Base-by-base conservation (phyloP, 345 rosid species). In the Hirschfeldia incana region DNA sequence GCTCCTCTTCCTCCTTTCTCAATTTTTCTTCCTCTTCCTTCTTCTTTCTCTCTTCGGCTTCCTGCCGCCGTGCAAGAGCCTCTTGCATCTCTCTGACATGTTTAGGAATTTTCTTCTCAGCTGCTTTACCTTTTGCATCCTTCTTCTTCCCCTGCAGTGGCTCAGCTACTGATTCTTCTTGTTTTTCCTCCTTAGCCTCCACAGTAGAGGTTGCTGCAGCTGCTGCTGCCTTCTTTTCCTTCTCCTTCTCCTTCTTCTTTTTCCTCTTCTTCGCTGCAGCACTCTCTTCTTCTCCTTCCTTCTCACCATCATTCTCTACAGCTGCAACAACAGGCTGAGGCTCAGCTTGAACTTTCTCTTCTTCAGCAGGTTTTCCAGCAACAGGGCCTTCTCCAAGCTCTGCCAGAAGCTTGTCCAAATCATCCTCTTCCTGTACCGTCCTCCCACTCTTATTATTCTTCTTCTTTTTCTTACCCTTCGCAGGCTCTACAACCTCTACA, bases 21-120 rank as follows among this genome's bases (percentile, higher is more conserved):
- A 85, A 49, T 86, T 76, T 95, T 76, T 95, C 99, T 83, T 91
- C 98, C 77, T 90, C 92, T 85, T 95, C 99, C 84, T 84, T 87
- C 73, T 87, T 90, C 80, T 85, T 90, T 82, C 86, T 88, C 77
- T 91, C 98, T 75, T 89, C 97, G 0, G 88, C 80, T 84, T 93
- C 99, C 77, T 91, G 85, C 77, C 93, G 81, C 80, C 92, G 88
- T 37, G 90, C 92, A 79, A 95, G 85, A 28, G 88, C 90, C 85
- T 95, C 99, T 84, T 93, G 98, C 96, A 88, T 95, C 89, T 91
- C 97, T 81, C 97, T 90, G 42, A 95, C 97, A 84, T 90, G 96
- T 85, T 91, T 95, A 6, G 99, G 90, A 76, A 93, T 9, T 82
- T 91, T 95, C 87, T 94, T 94, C 58, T 92, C 98, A 4, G 91